Percentiles rank a stretch among this genome's conserved stretches.
Conservation (phyloP, 768 basidiomycete genomes). For the Clitopilus hobsonii region DNA sequence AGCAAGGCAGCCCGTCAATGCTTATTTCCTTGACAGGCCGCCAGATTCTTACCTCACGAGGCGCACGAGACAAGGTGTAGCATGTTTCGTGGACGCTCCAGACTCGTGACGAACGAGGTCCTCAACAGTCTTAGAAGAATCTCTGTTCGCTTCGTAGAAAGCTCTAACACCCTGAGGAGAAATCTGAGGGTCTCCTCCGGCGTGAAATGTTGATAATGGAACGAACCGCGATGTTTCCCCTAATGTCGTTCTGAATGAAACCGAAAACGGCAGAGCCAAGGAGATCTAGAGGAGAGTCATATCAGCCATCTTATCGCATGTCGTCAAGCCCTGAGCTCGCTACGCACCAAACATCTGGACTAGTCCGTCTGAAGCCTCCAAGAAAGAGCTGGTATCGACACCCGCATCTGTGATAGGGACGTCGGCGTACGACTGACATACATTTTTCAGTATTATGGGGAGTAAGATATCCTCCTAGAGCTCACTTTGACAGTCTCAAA, state of each 20-base stretch:
- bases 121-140: slow-evolving; percentile 54
- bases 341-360: slow-evolving; percentile 63
- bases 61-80: slow-evolving; percentile 59
- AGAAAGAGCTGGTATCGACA: slow-evolving; percentile 75
- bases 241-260: slow-evolving; percentile 70
- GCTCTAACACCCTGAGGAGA: slow-evolving; percentile 60
- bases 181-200: background rate
- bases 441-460: background rate
- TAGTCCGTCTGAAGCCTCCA: slow-evolving; percentile 87
- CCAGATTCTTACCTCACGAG: slow-evolving; percentile 70
- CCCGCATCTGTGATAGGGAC: slow-evolving; percentile 73
- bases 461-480: slow-evolving; percentile 3
- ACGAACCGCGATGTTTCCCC: slow-evolving; percentile 52
- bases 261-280: slow-evolving; percentile 66
- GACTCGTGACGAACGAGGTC: slow-evolving; percentile 50
- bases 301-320: background rate
- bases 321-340: background rate
- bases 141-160: slow-evolving; percentile 38
- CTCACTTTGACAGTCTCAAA: slow-evolving; percentile 67
- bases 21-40: no score
- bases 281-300: slow-evolving; percentile 40
- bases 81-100: slow-evolving; percentile 37
- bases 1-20: slow-evolving; percentile 7
- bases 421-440: slow-evolving; percentile 75
- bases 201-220: background rate